Evolutionary conservation across 2,329 filamentous ascomycete genomes (phyloP), one percentile per base, ranked within the genome.

Genomic region (Fusarium sp.): DNA sequence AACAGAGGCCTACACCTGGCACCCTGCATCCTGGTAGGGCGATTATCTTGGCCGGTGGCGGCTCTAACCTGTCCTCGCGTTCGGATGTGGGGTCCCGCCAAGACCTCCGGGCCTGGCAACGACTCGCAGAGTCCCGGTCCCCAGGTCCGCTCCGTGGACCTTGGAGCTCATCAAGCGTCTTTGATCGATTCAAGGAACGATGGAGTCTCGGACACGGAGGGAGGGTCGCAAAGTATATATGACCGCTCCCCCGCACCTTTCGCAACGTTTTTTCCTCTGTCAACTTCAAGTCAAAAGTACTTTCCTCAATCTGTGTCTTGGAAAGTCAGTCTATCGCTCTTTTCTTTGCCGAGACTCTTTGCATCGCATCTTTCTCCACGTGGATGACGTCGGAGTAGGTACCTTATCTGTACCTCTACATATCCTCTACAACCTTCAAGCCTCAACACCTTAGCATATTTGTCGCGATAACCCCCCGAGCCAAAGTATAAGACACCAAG

Each of bases 171-270:
- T 57, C 60, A 42, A 40, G 56, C 40, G 31, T 22, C 25, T 58
- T 50, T 45, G 47, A 52, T 18, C 18, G 18, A 38, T 40, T 27
- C 35, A 59, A 38, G 18, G 33, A 60, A 73, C 69, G 69, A 78
- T 62, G 65, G 68, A 67, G 54, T 36, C 56, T 50, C 57, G 57
- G 58, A 42, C 62, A 63, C 36, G 42, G n/a, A 29, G 45, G 36
- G 25, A 20, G 25, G 54, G 52, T 22, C 58, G 56, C 58, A 35
- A 68, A 65, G 60, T 78, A 78, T 78, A 78, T 78, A 78, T 77
- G 65, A 66, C 60, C 66, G 52, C 29, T 61, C 68, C 76, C 73
- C 76, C 76, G 63, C 74, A 73, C 65, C 60, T 54, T 27, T 20
- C 25, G 38, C 36, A 61, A 66, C 69, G 73, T 50, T 27, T 27